Evolutionary conservation across 2,329 filamentous ascomycete genomes (phyloP), one percentile per base, ranked within the genome.

Genomic region (Chrysoporthe puriensis): DNA sequence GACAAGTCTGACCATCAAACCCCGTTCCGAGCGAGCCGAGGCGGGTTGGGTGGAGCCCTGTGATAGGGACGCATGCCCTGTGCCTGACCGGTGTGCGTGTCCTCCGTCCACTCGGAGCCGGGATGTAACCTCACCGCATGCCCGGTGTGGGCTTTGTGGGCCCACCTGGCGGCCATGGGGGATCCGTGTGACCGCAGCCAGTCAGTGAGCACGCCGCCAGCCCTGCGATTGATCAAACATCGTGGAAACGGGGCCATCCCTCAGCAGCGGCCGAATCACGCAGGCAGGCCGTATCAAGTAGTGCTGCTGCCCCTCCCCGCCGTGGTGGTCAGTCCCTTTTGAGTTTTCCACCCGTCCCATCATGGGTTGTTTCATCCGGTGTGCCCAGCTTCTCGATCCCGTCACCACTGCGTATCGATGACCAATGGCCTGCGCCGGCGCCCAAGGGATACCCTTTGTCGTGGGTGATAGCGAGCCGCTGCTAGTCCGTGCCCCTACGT

Each of bases 71-170:
- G 48, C 7, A 32, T 34, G 50, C 26, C 26, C 26, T 34, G 50
- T 54, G 50, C 50, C 50, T 54, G 50, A 54, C 50, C 50, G 50
- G 50, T 54, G 50, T 54, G 50, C 50, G 21, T 52, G 48, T 54
- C 21, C 16, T 34, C 50, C 50, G 50, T 16, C 50, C 50, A 54
- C 8, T 54, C 50, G 50, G 50, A 5, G 21, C 50, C 50, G 50
- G 50, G 50, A 54, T 54, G 50, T 54, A 54, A 54, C 50, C 50
- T 54, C 50, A 54, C 50, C 13, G 50, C 26, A 21, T 32, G 11
- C 50, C 16, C 36, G 9, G 26, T 26, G 26, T 40, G 36, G 36
- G 36, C 6, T 40, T 1, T 21, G 26, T 13, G 26, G 50, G 26
- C 50, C 50, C 21, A 21, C 26, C 50, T 13, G 36, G 36, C 32